These are phyloP conservation scores for Dysphania ambrosioides DNA, from an alignment of 148 eudicot genomes.

Conservation along the genomic window DNA sequence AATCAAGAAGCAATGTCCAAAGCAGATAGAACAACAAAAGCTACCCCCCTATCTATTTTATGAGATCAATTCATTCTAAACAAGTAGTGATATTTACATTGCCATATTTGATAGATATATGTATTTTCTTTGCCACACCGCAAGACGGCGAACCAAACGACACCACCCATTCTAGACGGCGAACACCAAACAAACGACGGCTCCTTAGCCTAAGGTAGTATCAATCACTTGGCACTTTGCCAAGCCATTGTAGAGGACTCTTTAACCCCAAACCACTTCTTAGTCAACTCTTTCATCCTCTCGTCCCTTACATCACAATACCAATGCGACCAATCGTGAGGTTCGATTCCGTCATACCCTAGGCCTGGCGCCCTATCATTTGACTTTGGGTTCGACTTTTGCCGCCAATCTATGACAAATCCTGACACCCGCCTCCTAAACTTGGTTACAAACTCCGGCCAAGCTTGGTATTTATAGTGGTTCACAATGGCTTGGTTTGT, in stretches of 20 bases:
- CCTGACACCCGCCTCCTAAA: slow-evolving; percentile 76
- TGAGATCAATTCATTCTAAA: no score
- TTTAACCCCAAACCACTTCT: slow-evolving; percentile 48
- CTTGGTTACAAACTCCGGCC: slow-evolving; percentile 79
- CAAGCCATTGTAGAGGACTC: slow-evolving; percentile 53
- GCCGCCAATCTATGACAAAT: slow-evolving; percentile 71
- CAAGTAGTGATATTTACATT: no score
- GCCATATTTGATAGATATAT: no score
- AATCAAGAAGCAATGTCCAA: no score
- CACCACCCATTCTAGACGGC: no score
- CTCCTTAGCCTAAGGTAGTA: no score
- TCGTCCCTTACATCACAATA: slow-evolving; percentile 77
- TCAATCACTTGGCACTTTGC: slow-evolving; percentile 31
- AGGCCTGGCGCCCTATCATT: slow-evolving; percentile 78
- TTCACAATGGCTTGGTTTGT: slow-evolving; percentile 43
- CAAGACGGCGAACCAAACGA: no score
- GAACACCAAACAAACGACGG: no score
- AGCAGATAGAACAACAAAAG: no score
- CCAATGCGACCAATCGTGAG: slow-evolving; percentile 48
- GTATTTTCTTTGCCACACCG: background rate
- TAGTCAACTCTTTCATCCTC: slow-evolving; percentile 39
- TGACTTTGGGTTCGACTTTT: slow-evolving; percentile 38
- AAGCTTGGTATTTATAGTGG: slow-evolving; percentile 82
- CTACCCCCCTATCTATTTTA: no score
- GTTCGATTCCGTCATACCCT: slow-evolving; percentile 53